Evolutionary conservation across 208 protist species (phyloP).

Genomic region (Crithidia bombi): DNA sequence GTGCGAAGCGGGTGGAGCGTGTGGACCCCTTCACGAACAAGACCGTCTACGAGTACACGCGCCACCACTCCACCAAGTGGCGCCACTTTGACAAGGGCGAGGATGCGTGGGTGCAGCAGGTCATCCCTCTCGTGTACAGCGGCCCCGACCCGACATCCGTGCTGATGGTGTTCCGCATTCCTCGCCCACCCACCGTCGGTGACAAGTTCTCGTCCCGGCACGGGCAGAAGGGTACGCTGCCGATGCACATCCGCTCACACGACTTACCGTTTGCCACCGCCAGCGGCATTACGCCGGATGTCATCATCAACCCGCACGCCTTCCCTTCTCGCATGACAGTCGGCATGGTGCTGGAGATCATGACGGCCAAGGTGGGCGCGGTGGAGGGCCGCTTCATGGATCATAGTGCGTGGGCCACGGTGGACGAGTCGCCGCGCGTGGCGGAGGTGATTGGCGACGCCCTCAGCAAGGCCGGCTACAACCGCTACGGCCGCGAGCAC

Average conservation of each 20-base stretch:
- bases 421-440: constrained; percentile 63
- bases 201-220: constrained; percentile 99
- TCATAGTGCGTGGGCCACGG: constrained; percentile 92
- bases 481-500: constrained; percentile 97
- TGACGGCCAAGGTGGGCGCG: constrained; percentile 97
- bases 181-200: constrained; percentile 97
- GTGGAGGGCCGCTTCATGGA: constrained; percentile 97
- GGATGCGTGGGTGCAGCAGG: constrained; percentile 88
- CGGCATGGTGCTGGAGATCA: constrained; percentile 98
- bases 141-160: constrained; percentile 80
- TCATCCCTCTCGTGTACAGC: constrained; percentile 86
- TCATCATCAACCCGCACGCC: constrained; percentile 99
- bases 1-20: constrained; percentile 75
- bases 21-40: constrained; percentile 78
- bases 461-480: constrained; percentile 94
- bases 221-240: constrained; percentile 99
- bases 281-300: constrained; percentile 97
- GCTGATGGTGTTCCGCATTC: constrained; percentile 90
- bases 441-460: constrained; percentile 97
- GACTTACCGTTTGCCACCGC: constrained; percentile 96
- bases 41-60: constrained; percentile 82
- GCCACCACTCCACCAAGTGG: constrained; percentile 87
- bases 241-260: constrained; percentile 92
- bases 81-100: constrained; percentile 92
- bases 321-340: constrained; percentile 99